phyloP scores from a whole-genome alignment of 176 grass and related monocot species.

The Dendrocalamus sinicus region DNA sequence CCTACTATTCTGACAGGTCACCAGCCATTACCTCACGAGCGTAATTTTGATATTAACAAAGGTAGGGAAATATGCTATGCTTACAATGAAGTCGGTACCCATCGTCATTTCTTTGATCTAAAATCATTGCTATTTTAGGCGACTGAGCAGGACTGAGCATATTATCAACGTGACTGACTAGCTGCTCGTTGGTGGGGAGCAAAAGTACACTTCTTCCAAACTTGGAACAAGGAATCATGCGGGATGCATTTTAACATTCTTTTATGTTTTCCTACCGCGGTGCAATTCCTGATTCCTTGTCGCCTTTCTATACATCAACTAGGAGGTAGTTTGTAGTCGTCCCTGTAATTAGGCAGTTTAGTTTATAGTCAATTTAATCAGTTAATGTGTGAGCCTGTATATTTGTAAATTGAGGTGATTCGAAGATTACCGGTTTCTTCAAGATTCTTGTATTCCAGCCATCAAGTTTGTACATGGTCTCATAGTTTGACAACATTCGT shows the following conservation, averaged over 20 bases:
- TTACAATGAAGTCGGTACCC: neutral
- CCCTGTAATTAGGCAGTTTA: neutral
- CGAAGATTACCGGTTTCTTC: neutral
- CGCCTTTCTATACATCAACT: slow-evolving; percentile 9
- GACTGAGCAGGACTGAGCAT: slow-evolving; percentile 27
- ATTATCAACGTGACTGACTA: neutral
- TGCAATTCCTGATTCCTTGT: neutral
- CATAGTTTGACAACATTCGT: neutral
- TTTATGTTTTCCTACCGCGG: neutral
- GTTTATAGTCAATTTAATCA: neutral
- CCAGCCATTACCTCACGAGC: slow-evolving; percentile 39
- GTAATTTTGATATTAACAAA: slow-evolving; percentile 62
- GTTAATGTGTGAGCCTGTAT: slow-evolving; percentile 3
- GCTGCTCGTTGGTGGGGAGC: neutral
- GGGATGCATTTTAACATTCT: slow-evolving; percentile 9
- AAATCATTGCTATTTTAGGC: slow-evolving; percentile 26
- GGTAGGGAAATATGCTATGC: slow-evolving; percentile 2
- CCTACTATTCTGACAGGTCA: slow-evolving; percentile 34
- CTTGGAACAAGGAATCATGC: neutral
- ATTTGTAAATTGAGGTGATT: slow-evolving; percentile 6
- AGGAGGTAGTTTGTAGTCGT: neutral
- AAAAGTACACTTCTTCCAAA: slow-evolving; percentile 6
- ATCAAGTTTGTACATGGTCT: neutral
- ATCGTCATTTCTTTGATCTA: slow-evolving; percentile 16
- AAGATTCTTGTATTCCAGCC: neutral